Evolutionary conservation across 345 rosid genomes (phyloP), one percentile per base, ranked within the genome.

Genomic region (Sisymbrium irio): DNA sequence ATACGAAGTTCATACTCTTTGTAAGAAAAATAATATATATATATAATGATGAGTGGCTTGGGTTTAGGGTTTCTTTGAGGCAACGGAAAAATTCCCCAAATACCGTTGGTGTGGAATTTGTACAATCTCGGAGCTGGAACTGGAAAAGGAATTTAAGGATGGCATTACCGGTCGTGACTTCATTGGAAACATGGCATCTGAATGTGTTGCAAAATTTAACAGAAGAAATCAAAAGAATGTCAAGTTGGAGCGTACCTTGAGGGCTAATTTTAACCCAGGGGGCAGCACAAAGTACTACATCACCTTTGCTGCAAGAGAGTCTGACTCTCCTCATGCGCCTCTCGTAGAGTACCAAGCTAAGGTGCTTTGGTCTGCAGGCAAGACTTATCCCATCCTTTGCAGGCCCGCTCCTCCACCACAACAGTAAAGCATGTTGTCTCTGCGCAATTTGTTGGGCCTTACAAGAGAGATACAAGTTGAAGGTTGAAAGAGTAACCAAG

Each of bases 321-420:
- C 46, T 0, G 64, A 56, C 33, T 59, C 58, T 69, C 44, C 46
- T 25, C 17, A 45, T 45, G 67, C 27, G 5, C 58, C 75, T 18
- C 19, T 60, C 0, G n/a, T 60, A 12, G 67, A 71, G 14, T 71
- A 71, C 37, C 67, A 71, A 37, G 67, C 75, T 36, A 71, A 71
- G 41, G 67, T 7, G 0, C 2, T 5, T 3, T 7, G 60, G 60
- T 25, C 7, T 36, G 49, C 30, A 6, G 67, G 67, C 28, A 11
- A 22, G 3, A 71, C 28, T 49, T 46, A 59, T 15, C 75, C 75
- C 39, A 71, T 71, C 40, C 37, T 71, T 25, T 60, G 75, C 57
- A 71, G 75, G 44, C 75, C 50, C 37, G 4, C 18, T 47, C 42
- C 42, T 9, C 51, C 51, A 46, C 11, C 51, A 17, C 25, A 12